Evolutionary conservation across 768 basidiomycete species (phyloP), one percentile per base, ranked within the genome.

Genomic region (Rhizopogon vinicolor): DNA sequence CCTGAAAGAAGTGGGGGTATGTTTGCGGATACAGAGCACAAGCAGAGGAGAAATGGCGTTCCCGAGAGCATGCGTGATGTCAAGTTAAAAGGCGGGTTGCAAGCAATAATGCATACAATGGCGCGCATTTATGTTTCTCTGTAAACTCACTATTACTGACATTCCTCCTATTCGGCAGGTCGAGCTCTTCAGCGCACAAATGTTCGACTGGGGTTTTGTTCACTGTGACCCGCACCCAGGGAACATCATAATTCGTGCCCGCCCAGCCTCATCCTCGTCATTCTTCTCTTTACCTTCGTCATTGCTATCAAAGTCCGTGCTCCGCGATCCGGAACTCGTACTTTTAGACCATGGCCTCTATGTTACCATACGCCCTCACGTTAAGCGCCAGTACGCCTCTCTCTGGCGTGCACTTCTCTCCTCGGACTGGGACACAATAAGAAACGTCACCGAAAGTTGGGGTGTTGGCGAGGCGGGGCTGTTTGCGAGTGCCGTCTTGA

Each of bases 291-390:
- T 6, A 3, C 19, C 18, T 19, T 3, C 14, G 19, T 22, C 19
- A 10, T 39, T 7, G 14, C 22, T n/a, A 10, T 49, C 35, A 16
- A 71, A 83, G 25, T 84, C 84, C 18, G 64, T 64, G 14, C 61
- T 73, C 18, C 78, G 77, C 0, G 62, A 67, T 5, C 78, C 84
- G 2, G 86, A 89, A 62, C 75, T 93, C 58, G 88, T 97, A 33
- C 76, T 97, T 12, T 83, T 98, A 62, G 95, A 98, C 66, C 95
- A 98, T 66, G 95, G 95, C 1, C 74, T 98, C 10, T 97, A 96
- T 65, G 89, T 95, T 40, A 74, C 75, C 7, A 79, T 93, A 3
- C 69, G 82, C 14, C 80, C 86, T 16, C 67, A 75, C 1, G 93
- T 97, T 67, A 79, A 82, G 58, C 72, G 78, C 33, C 82, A 95